A percentile compares a stretch with the other conserved stretches of the same genome.
Conservation (phyloP, 2,329 filamentous ascomycete genomes). For the Phaeosphaeria sp. region DNA sequence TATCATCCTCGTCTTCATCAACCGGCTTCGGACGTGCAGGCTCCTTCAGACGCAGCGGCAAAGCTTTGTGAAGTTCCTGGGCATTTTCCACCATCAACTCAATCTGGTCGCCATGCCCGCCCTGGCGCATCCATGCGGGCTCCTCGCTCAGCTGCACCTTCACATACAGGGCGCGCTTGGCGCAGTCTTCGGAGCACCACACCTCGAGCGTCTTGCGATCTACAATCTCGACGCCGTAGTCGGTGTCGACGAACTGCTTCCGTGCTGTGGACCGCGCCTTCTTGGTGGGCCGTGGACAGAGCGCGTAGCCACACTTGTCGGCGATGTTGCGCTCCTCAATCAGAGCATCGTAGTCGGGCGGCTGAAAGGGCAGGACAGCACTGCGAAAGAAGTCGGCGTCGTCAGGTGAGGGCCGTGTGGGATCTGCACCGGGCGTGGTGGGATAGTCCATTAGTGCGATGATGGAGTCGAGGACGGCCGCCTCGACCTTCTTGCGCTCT, state of each 20-base stretch:
- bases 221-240: constrained; percentile 68
- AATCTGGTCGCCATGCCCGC: constrained; percentile 49
- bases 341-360: constrained; percentile 86
- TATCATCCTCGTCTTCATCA: constrained; percentile 41
- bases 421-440: constrained; percentile 57
- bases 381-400: constrained; percentile 72
- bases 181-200: constrained; percentile 86
- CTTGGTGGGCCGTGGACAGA: constrained; percentile 73
- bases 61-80: constrained; percentile 30
- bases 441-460: constrained; percentile 74
- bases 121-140: constrained; percentile 82
- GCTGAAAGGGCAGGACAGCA: constrained; percentile 77
- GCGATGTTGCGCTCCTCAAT: constrained; percentile 89
- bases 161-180: constrained; percentile 80
- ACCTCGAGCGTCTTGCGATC: constrained; percentile 75
- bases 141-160: constrained; percentile 87
- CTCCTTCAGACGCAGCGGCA: constrained; percentile 36
- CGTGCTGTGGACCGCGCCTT: constrained; percentile 56
- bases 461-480: constrained; percentile 74
- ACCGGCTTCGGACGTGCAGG: constrained; percentile 6
- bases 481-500: constrained; percentile 79
- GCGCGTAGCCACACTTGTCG: constrained; percentile 79
- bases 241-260: constrained; percentile 72
- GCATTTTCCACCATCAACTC: constrained; percentile 49
- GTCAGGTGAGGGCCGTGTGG: constrained; percentile 59